Base-by-base conservation (phyloP, 345 rosid species). In the Euclidium syriacum region DNA sequence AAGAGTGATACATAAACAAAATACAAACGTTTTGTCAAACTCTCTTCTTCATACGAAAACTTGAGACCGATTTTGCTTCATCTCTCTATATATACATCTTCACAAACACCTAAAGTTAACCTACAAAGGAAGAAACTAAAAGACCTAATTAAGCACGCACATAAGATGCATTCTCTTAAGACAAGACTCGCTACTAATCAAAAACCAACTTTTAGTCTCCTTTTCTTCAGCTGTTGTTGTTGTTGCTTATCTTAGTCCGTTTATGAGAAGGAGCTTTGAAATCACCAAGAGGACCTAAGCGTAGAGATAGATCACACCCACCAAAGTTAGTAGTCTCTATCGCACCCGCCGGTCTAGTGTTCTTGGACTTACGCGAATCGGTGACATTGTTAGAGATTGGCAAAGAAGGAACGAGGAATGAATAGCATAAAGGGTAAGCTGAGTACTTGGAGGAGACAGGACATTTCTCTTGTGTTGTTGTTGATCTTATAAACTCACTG, bases 261-360 rank as follows among this genome's bases (percentile, higher is more conserved):
- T 74, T 76, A 2, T 30, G 75, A 30, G 73, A 57, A 58, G 57
- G 46, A 52, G 71, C 20, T 39, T 48, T 52, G 19, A 65, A 29
- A 12, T 58, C 62, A 27, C 70, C 73, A 48, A 68, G 68, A 71
- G 90, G 86, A 33, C 97, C 97, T 77, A 90, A 67, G 49, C 94
- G 71, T 25, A 90, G 60, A 1, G 97, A 85, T 4, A 90, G 78
- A 73, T 90, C 97, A 66, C 95, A 85, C 17, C 58, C 73, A 25
- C 42, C 72, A 53, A 61, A 70, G 41, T 38, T 53, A 0, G 35
- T 47, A n/a, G 68, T 53, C 38, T 62, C 64, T 11, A 14, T 1
- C 0, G 46, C 58, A 47, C 64, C 54, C n/a, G 33, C 58, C 3
- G 51, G 43, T 53, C 51, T 54, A n/a, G n/a, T n/a, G 51, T 41